Percentiles rank a stretch among this genome's conserved stretches.
These are phyloP conservation scores for Pogostemon cablin DNA, from an alignment of 257 asterid species.

Conservation along the genomic window DNA sequence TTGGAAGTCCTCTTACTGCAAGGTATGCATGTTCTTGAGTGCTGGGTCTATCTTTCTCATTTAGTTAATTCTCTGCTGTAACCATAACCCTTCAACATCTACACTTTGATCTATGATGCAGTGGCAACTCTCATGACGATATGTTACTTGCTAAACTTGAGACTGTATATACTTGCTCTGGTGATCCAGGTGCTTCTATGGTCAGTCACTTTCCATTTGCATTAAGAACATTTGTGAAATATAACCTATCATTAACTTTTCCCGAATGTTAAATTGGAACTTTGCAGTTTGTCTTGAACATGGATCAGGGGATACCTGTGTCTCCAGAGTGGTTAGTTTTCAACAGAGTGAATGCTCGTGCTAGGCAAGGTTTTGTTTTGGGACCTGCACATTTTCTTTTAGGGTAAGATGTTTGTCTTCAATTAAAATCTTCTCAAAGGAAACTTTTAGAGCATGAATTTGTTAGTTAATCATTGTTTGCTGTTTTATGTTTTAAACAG, in stretches of 20 bases:
- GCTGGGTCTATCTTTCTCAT: slow-evolving; percentile 16
- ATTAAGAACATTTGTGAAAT: not conserved
- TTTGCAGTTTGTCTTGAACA: slow-evolving; percentile 79
- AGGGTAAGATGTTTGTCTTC: slow-evolving; percentile 51
- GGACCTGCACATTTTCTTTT: slow-evolving; percentile 78
- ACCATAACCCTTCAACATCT: not conserved
- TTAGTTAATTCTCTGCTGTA: slow-evolving; percentile 16
- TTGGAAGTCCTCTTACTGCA: slow-evolving; percentile 96
- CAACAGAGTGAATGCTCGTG: slow-evolving; percentile 88
- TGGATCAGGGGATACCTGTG: slow-evolving; percentile 93
- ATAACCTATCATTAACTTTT: slow-evolving; percentile 19
- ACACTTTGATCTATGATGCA: slow-evolving; percentile 43
- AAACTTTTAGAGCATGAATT: not conserved
- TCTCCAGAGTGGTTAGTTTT: slow-evolving; percentile 84
- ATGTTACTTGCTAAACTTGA: slow-evolving; percentile 93
- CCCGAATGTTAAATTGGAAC: slow-evolving; percentile 12
- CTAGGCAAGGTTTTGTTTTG: slow-evolving; percentile 72
- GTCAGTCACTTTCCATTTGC: slow-evolving; percentile 47
- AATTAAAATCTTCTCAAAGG: slow-evolving; percentile 12
- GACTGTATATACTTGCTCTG: slow-evolving; percentile 85
- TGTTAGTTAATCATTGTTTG: slow-evolving; percentile 23
- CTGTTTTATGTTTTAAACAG: slow-evolving; percentile 38
- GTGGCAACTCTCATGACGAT: slow-evolving; percentile 89
- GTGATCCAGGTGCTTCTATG: slow-evolving; percentile 90
- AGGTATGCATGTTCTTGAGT: slow-evolving; percentile 52